Conservation (phyloP, 768 basidiomycete genomes). For the Pisolithus orientalis region DNA sequence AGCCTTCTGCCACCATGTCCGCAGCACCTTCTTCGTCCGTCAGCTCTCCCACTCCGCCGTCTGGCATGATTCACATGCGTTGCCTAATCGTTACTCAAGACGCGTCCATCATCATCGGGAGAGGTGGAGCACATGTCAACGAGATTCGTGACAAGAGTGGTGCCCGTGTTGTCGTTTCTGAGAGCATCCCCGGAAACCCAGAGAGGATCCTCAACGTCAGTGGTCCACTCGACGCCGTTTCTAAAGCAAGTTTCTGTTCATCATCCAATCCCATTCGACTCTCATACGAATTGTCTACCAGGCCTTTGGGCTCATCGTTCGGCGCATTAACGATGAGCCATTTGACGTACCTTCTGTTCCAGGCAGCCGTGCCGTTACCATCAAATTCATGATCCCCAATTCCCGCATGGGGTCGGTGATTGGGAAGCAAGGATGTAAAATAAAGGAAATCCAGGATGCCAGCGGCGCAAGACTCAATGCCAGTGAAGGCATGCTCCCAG, state of each 20-base stretch:
- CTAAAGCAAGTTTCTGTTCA: slow-evolving; percentile 62
- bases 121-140: slow-evolving; percentile 92
- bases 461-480: slow-evolving; percentile 95
- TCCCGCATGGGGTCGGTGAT: slow-evolving; percentile 99
- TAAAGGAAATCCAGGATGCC: slow-evolving; percentile 99
- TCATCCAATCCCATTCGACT: not conserved
- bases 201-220: slow-evolving; percentile 97
- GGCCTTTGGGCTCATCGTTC: slow-evolving; percentile 98
- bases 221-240: slow-evolving; percentile 96
- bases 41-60: slow-evolving; percentile 45
- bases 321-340: slow-evolving; percentile 98
- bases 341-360: slow-evolving; percentile 97
- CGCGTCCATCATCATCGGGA: slow-evolving; percentile 98
- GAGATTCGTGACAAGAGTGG: slow-evolving; percentile 98
- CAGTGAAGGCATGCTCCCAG: slow-evolving; percentile 96
- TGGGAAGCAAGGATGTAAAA: slow-evolving; percentile 95
- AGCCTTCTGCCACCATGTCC: slow-evolving; percentile 42
- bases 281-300: slow-evolving; percentile 24
- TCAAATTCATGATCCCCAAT: slow-evolving; percentile 99
- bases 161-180: slow-evolving; percentile 93
- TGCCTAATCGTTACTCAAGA: slow-evolving; percentile 99
- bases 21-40: slow-evolving; percentile 46
- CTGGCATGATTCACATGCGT: slow-evolving; percentile 92
- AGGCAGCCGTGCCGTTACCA: slow-evolving; percentile 95
- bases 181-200: slow-evolving; percentile 98